Conservation (phyloP, 1,139 yeast species). For the Suhomyces terraborum region DNA sequence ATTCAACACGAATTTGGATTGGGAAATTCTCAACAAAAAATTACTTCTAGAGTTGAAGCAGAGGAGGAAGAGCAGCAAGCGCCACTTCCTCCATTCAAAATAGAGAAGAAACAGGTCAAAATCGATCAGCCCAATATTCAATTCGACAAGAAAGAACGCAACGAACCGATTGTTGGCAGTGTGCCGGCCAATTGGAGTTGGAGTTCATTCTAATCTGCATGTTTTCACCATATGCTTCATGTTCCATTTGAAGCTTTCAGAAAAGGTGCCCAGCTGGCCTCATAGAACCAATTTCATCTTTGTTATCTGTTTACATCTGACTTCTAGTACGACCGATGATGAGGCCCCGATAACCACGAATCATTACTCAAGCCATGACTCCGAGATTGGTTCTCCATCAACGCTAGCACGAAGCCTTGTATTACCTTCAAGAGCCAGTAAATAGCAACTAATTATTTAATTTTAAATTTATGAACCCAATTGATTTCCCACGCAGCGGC, state of each 20-base stretch:
- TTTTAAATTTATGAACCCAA: not conserved
- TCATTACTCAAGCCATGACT: no score
- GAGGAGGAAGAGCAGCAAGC: not conserved
- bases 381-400: no score
- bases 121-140: slow-evolving; percentile 8
- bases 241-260: no score
- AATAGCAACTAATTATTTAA: not conserved
- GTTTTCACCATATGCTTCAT: no score
- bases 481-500: not conserved
- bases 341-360: no score
- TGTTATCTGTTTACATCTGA: no score
- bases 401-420: no score
- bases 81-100: slow-evolving; percentile 7
- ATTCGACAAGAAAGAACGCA: slow-evolving; percentile 16
- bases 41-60: not conserved
- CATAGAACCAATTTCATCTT: no score
- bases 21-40: slow-evolving; percentile 13
- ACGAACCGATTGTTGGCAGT: slow-evolving; percentile 48
- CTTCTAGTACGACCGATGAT: no score
- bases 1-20: slow-evolving; percentile 44
- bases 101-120: slow-evolving; percentile 5
- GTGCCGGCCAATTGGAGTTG: slow-evolving; percentile 82
- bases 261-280: not conserved
- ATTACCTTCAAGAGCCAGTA: no score
- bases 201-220: slow-evolving; percentile 55